Percentiles rank a stretch among this genome's conserved stretches.
These are phyloP conservation scores for Brassica carinata DNA, from an alignment of 345 rosid species.

Conservation along the genomic window DNA sequence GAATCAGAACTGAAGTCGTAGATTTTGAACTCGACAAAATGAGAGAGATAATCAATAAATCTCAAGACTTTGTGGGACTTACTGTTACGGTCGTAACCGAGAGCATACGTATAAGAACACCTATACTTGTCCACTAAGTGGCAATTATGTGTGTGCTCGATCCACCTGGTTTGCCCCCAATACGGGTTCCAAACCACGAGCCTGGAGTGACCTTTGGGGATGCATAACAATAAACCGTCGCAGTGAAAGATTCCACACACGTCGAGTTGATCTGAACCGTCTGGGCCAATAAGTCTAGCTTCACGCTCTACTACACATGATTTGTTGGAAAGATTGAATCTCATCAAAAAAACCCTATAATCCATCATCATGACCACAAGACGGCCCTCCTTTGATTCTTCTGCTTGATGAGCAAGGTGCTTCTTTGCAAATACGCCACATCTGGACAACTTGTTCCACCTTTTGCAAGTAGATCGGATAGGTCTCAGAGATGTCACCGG, in stretches of 20 bases:
- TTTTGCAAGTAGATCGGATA: background rate
- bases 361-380: background rate
- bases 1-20: background rate
- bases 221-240: background rate
- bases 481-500: background rate
- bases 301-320: background rate
- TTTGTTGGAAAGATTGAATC: background rate
- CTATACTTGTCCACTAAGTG: background rate
- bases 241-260: background rate
- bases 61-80: background rate
- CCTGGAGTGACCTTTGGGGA: background rate
- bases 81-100: background rate
- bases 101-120: background rate
- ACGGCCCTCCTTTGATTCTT: background rate
- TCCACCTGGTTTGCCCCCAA: background rate
- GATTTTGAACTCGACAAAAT: background rate
- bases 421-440: background rate
- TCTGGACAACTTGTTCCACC: background rate
- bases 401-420: background rate
- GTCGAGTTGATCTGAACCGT: background rate
- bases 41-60: background rate
- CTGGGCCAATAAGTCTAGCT: background rate
- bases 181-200: background rate
- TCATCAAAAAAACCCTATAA: background rate
- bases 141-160: background rate